Base-by-base conservation (phyloP, 805 yeast genomes). In the Suhomyces tanzawaensis region DNA sequence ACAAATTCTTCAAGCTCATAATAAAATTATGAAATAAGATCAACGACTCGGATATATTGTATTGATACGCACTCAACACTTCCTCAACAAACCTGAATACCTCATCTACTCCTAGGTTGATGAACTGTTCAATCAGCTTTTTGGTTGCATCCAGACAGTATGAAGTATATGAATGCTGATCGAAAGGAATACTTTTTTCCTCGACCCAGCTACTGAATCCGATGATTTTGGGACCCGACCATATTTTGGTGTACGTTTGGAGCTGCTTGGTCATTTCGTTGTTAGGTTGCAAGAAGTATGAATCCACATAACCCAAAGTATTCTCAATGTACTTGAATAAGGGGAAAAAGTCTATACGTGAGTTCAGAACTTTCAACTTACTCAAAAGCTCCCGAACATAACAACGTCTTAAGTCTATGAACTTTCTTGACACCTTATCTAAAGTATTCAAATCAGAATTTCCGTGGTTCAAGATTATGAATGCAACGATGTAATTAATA, bases 141-240 rank as follows among this genome's bases (percentile, higher is more conserved):
- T 34, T 17, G 8, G 27, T 27, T 7, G 30, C 11, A 4, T 27
- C 19, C 18, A 27, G 30, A 21, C 12, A 24, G 14, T 23, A 12
- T 3, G 3, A n/a, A 5, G 27, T 9, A 22, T 41, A 37, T 3
- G 32, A 17, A 13, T 40, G 40, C n/a, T 32, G 32, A 4, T 28
- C 34, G 24, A 55, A 54, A 2, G n/a, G 11, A 8, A 55, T 45
- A 5, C 18, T 23, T 9, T 38, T 47, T 27, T 40, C 45, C n/a
- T 52, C 57, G 24, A 62, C 44, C 71, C 71, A 66, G 36, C 53
- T 44, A 26, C 52, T 55, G 39, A 58, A 62, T 1, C 70, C 71
- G 26, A 65, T 44, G 15, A 55, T 34, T 3, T 51, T 53, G 1
- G 53, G 40, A 1, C 59, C 52, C 4, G 45, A 48, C 71, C 71